A percentile compares a stretch with the other conserved stretches of the same genome.
phyloP scores from a whole-genome alignment of 1,284 basidiomycete species.

The Bjerkandera adusta region DNA sequence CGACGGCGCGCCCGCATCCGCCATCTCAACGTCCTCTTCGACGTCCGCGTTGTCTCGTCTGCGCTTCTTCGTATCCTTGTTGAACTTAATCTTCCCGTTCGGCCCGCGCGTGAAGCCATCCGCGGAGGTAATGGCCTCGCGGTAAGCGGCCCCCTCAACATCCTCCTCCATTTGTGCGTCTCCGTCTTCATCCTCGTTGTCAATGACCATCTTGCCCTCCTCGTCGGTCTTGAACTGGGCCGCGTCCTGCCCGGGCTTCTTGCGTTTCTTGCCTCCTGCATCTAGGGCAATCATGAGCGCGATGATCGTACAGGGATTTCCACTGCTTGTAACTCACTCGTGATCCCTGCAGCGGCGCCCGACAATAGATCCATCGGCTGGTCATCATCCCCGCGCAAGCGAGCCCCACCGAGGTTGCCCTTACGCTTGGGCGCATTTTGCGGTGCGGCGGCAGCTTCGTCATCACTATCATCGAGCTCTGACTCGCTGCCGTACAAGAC shows the following conservation, averaged over 20 bases:
- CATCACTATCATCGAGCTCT: conserved; percentile 74
- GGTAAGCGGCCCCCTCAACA: conserved; percentile 81
- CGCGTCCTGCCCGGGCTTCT: conserved; percentile 86
- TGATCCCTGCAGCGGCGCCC: conserved; percentile 76
- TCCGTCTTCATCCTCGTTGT: conserved; percentile 52
- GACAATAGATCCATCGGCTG: conserved; percentile 95
- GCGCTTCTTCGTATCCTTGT: conserved; percentile 94
- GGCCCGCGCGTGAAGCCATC: conserved; percentile 89
- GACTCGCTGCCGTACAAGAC: conserved; percentile 94
- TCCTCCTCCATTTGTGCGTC: conserved; percentile 37
- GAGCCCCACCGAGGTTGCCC: conserved; percentile 42
- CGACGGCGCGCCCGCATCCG: conserved; percentile 39
- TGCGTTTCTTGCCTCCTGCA: conserved; percentile 49
- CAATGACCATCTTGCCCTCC: conserved; percentile 89
- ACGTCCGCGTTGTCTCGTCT: conserved; percentile 61
- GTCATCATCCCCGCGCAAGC: conserved; percentile 88
- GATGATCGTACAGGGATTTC: neutral
- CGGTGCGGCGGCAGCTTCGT: conserved; percentile 47
- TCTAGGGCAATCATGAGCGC: conserved; percentile 35
- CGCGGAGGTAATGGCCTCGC: conserved; percentile 75
- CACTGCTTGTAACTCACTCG: conserved; percentile 50
- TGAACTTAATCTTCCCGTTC: conserved; percentile 89
- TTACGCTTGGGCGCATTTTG: conserved; percentile 34
- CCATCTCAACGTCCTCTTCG: conserved; percentile 74
- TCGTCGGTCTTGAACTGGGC: conserved; percentile 86